phyloP scores from a whole-genome alignment of 2,329 filamentous ascomycete species.

The Oidium heveae region DNA sequence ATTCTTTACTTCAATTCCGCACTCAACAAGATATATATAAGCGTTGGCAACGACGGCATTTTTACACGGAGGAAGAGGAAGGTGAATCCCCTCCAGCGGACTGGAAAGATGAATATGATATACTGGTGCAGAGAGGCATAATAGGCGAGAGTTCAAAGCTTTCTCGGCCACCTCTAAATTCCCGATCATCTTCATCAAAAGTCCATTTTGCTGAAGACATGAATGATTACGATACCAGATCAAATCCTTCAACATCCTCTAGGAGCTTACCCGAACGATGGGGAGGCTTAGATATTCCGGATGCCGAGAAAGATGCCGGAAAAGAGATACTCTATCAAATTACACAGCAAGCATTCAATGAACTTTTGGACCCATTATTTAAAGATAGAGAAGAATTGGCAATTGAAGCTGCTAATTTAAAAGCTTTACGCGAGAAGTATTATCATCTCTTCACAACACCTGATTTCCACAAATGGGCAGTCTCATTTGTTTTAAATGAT shows the following conservation, averaged over 20 bases:
- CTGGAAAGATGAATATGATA: constrained; percentile 35
- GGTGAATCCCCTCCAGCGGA: constrained; percentile 38
- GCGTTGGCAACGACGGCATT: constrained; percentile 51
- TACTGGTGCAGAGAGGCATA: constrained; percentile 13
- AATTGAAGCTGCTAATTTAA: constrained; percentile 38
- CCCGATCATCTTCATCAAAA: constrained; percentile 48
- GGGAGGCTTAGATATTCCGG: constrained; percentile 55
- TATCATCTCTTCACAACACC: constrained; percentile 22
- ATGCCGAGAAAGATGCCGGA: constrained; percentile 54
- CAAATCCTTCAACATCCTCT: constrained; percentile 49
- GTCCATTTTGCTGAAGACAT: constrained; percentile 51
- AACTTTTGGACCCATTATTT: constrained; percentile 72
- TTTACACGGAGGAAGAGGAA: constrained; percentile 71
- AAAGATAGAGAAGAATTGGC: constrained; percentile 54
- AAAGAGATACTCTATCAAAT: constrained; percentile 64
- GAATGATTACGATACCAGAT: constrained; percentile 42
- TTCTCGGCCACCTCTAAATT: constrained; percentile 22
- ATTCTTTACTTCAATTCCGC: constrained; percentile 8
- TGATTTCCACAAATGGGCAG: constrained; percentile 15
- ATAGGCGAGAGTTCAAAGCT: constrained; percentile 18
- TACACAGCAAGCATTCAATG: constrained; percentile 79
- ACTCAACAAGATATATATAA: constrained; percentile 26
- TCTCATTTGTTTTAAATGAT: background rate
- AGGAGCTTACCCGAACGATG: constrained; percentile 47
- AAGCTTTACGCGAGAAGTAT: constrained; percentile 31